Conservation (phyloP, 2,329 filamentous ascomycete species). For the Clonostachys rosea region DNA sequence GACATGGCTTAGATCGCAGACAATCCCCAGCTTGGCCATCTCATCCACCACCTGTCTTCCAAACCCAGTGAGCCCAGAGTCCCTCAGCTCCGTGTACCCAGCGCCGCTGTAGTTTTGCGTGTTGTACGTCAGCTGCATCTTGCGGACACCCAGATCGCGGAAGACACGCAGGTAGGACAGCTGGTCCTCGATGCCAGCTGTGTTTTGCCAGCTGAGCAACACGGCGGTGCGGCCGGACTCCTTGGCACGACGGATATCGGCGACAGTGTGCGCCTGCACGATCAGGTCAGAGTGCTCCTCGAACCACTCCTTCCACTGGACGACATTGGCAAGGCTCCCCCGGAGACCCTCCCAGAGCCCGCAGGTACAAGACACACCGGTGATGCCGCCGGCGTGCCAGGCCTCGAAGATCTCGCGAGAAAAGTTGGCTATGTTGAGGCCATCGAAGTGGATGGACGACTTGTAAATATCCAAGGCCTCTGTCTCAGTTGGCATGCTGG, state of each 20-base stretch:
- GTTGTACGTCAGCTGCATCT: slow-evolving; percentile 37
- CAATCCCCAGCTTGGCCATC: slow-evolving; percentile 26
- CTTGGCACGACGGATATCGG: slow-evolving; percentile 28
- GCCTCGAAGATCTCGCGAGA: slow-evolving; percentile 30
- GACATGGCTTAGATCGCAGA: slow-evolving; percentile 26
- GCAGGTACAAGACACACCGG: slow-evolving; percentile 32
- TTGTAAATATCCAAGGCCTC: slow-evolving; percentile 27
- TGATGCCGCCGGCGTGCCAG: slow-evolving; percentile 29
- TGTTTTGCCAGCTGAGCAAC: slow-evolving; percentile 32
- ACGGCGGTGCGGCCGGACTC: slow-evolving; percentile 26
- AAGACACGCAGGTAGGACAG: slow-evolving; percentile 30
- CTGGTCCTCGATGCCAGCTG: slow-evolving; percentile 30
- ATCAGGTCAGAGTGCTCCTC: slow-evolving; percentile 31
- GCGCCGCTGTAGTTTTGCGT: slow-evolving; percentile 33
- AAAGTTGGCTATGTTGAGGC: slow-evolving; percentile 32
- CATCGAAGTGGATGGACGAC: slow-evolving; percentile 30
- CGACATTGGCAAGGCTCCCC: slow-evolving; percentile 27
- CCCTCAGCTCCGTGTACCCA: slow-evolving; percentile 28
- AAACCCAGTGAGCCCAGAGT: slow-evolving; percentile 27
- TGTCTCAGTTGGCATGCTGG: slow-evolving; percentile 23
- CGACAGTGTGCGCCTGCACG: slow-evolving; percentile 26
- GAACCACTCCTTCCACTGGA: slow-evolving; percentile 36
- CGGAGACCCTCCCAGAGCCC: slow-evolving; percentile 31
- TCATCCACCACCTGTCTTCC: slow-evolving; percentile 22
- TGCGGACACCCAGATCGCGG: slow-evolving; percentile 29